Base-by-base conservation (phyloP, 2,329 filamentous ascomycete species). In the Colletotrichum musicola region DNA sequence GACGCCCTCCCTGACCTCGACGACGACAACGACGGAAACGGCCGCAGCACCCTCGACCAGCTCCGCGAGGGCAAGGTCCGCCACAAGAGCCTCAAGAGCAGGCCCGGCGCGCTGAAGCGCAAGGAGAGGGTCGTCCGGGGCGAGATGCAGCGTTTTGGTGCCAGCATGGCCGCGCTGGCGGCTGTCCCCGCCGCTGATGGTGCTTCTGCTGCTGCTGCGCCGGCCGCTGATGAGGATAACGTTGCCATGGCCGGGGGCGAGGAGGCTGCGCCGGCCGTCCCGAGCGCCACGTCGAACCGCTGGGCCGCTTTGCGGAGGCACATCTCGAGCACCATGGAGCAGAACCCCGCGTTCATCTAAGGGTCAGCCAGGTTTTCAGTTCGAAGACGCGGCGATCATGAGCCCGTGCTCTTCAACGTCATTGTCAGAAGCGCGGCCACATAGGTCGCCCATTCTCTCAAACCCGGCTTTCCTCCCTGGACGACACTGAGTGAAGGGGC, bases 321-420 rank as follows among this genome's bases (percentile, higher is more conserved):
- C 76, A 97, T 98, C 59, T 91, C 93, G 1, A 87, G 90, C 49
- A 98, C 93, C 1, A 93, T 97, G 90, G 93, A 97, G 81, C 92
- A 93, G 79, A 95, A 95, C 74, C 89, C 92, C 14, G 93, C 92
- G 3, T 97, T 97, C 76, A 78, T 84, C 64, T 22, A 44, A 63
- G 14, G 4, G 6, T 1, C 4, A 2, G 10, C 14, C 40, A 7
- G 13, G 40, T 14, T 14, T 14, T 42, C 13, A 42, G 13, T 42
- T 42, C 30, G 30, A 35, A 35, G 30, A 35, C 30, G 30, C 30
- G 7, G 30, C 2, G 4, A 9, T 35, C 30, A 2, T 35, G 6
- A 35, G 1, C 6, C 6, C 30, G 30, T 35, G 10, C 30, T 7
- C 7, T 35, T 10, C 30, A 35, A 1, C 6, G 30, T 10, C 30